phyloP scores from a whole-genome alignment of 2,329 filamentous ascomycete species.

The Aspergillus proliferans region DNA sequence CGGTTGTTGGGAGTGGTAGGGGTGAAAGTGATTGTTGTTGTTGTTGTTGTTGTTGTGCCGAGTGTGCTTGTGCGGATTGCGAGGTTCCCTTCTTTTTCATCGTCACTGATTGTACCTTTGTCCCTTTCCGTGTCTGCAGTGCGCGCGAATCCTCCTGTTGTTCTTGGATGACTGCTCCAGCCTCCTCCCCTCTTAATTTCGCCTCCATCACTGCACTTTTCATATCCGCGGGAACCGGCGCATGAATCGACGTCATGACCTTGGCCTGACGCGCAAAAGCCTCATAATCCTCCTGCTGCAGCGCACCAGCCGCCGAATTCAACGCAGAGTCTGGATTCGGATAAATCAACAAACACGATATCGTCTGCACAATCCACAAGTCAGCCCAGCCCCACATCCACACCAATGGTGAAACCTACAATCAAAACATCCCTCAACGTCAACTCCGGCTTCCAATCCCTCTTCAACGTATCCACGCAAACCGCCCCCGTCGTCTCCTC shows the following conservation, averaged over 20 bases:
- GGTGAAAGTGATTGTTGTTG: neutral
- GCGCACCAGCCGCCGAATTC: slow-evolving; percentile 54
- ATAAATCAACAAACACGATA: slow-evolving; percentile 57
- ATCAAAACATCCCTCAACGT: slow-evolving; percentile 55
- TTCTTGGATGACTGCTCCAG: slow-evolving; percentile 19
- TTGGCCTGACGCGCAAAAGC: slow-evolving; percentile 52
- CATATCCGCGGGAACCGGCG: slow-evolving; percentile 45
- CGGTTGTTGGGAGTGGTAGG: neutral
- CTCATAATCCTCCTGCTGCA: slow-evolving; percentile 55
- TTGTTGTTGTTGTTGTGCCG: slow-evolving; percentile 3
- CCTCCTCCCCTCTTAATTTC: slow-evolving; percentile 49
- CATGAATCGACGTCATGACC: slow-evolving; percentile 59
- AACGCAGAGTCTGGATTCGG: slow-evolving; percentile 60
- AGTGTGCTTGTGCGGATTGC: neutral
- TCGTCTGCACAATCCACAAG: slow-evolving; percentile 37
- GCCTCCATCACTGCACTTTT: slow-evolving; percentile 45
- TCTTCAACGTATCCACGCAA: slow-evolving; percentile 59
- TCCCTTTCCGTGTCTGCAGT: slow-evolving; percentile 10
- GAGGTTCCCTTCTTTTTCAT: slow-evolving; percentile 25
- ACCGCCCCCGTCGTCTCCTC: slow-evolving; percentile 57
- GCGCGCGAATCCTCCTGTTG: slow-evolving; percentile 15
- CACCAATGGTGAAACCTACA: slow-evolving; percentile 24
- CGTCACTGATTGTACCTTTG: slow-evolving; percentile 15
- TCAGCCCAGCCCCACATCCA: neutral
- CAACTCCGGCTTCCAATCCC: slow-evolving; percentile 55